Evolutionary conservation across 305 asterid species (phyloP).

Genomic region (Rubia peregrina): DNA sequence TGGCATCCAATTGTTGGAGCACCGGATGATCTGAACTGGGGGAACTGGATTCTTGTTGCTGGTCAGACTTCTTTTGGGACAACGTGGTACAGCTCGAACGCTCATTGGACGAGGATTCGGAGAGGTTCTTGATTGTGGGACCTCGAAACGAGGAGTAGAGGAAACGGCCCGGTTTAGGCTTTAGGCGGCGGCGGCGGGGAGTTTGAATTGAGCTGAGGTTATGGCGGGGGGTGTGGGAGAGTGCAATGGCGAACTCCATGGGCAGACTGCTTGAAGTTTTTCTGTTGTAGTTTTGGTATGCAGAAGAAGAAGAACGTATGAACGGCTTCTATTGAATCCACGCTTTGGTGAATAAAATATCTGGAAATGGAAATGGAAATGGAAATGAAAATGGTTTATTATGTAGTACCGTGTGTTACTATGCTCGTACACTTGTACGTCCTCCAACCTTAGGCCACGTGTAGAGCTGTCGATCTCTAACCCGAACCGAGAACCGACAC

Average conservation of each 20-base stretch:
- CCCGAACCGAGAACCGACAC: too few species aligned
- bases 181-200: neutral
- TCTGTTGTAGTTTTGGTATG: neutral
- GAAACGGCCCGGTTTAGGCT: constrained; percentile 7
- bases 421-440: too few species aligned
- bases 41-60: constrained; percentile 19
- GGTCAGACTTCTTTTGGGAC: constrained; percentile 14
- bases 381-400: neutral
- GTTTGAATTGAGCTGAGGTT: constrained; percentile 18
- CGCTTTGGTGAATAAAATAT: neutral
- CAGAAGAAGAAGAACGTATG: neutral
- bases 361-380: neutral
- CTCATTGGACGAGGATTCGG: constrained; percentile 26
- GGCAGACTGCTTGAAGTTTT: neutral
- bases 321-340: neutral
- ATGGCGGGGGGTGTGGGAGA: constrained; percentile 13
- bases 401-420: too few species aligned
- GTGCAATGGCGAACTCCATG: constrained; percentile 23
- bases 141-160: constrained; percentile 14
- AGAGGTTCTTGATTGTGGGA: constrained; percentile 11
- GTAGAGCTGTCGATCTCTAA: too few species aligned
- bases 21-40: constrained; percentile 21
- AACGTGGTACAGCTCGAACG: constrained; percentile 22
- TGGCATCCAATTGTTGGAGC: constrained; percentile 16
- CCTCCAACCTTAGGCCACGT: too few species aligned